Base-by-base conservation (phyloP, 352 stramenopile genomes). In the Phytophthora palmivora region DNA sequence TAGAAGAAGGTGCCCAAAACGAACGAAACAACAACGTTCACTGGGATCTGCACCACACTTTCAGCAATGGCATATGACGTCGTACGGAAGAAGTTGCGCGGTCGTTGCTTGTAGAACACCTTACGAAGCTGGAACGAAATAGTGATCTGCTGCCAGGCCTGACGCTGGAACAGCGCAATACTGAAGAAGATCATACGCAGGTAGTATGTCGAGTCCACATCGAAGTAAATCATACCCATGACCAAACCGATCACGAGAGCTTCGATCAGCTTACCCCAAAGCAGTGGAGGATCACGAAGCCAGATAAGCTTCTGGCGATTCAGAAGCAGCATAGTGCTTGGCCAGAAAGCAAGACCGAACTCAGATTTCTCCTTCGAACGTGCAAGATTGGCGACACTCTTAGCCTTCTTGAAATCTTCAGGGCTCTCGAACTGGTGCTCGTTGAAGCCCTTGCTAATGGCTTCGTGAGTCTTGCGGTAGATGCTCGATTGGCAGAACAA, bases 71-170 rank as follows among this genome's bases (percentile, higher is more conserved):
- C 63, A 51, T 97, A 97, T 26, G 87, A 88, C 4, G 73, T 74
- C 4, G 90, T 90, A 2, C 87, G 82, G 66, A 96, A 98, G 58
- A 97, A 98, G 73, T 97, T 97, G 18, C 82, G 78, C 28, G 91
- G 76, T 0, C 80, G 78, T 38, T 98, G 91, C 67, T 96, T 97
- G 82, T 97, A 97, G 63, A 94, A 97, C 16, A 97, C 91, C 18
- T 79, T 65, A n/a, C 91, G 84, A 33, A 96, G 42, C 74, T 80
- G 65, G 47, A 89, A 89, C 36, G 76, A 73, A n/a, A 92, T 89
- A 1, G 82, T 81, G 18, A 89, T 87, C 50, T 87, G 78, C 48
- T 92, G 80, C 80, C 79, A 89, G 9, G 78, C 79, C 32, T 89
- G 82, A 53, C 84, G 82, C 52, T 91, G 84, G 52, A 93, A 88